A percentile compares a stretch with the other conserved stretches of the same genome.
Evolutionary conservation across 2,329 filamentous ascomycete genomes (phyloP).

Genomic region (Aureobasidium zeae): DNA sequence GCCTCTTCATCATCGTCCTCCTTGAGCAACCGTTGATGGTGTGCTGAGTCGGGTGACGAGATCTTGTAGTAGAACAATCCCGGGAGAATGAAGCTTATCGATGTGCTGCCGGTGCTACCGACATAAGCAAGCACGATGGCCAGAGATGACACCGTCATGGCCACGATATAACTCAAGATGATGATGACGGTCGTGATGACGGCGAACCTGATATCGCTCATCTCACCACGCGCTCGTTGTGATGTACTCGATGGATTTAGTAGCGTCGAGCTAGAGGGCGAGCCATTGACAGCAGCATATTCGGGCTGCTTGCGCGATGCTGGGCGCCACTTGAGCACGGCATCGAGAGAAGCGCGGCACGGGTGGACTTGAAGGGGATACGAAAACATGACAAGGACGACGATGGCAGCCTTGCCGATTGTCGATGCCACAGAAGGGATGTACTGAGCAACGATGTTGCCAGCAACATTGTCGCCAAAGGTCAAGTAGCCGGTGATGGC

Average conservation of each 20-base stretch:
- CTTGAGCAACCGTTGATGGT: conserved; percentile 80
- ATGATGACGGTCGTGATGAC: conserved; percentile 80
- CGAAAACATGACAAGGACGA: conserved; percentile 91
- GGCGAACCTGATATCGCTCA: conserved; percentile 83
- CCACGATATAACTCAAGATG: conserved; percentile 72
- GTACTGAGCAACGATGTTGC: conserved; percentile 93
- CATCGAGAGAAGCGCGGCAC: conserved; percentile 88
- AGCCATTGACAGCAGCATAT: conserved; percentile 14
- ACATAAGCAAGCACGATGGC: conserved; percentile 92
- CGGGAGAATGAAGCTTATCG: conserved; percentile 93
- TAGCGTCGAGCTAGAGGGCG: conserved; percentile 22
- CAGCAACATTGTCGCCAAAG: conserved; percentile 79
- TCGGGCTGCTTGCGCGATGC: conserved; percentile 24
- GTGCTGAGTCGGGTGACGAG: conserved; percentile 73
- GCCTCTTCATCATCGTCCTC: conserved; percentile 80
- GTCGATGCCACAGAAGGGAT: conserved; percentile 71
- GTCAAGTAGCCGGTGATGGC: conserved; percentile 93
- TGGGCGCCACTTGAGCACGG: conserved; percentile 87
- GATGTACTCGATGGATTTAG: conserved; percentile 16
- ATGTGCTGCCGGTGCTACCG: conserved; percentile 85
- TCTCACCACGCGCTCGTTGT: conserved; percentile 37
- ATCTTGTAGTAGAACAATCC: conserved; percentile 99
- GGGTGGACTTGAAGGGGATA: conserved; percentile 94
- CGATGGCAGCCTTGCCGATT: conserved; percentile 89
- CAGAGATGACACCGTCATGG: conserved; percentile 81